A percentile compares a stretch with the other conserved stretches of the same genome.
Conservation (phyloP, 2,329 filamentous ascomycete genomes). For the Colletotrichum falcatum region DNA sequence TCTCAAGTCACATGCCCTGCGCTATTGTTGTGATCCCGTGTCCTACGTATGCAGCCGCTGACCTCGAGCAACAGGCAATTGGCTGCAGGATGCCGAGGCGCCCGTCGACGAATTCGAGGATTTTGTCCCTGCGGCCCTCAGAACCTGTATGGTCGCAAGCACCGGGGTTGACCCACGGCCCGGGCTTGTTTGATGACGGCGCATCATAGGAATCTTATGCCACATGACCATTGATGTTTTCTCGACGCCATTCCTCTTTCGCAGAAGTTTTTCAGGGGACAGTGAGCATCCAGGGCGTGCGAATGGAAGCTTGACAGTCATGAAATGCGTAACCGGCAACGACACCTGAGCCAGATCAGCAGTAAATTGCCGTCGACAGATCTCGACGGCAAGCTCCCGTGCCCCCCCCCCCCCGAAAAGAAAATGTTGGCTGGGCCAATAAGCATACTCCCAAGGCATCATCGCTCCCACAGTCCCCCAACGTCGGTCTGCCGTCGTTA, state of each 20-base stretch:
- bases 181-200: background rate
- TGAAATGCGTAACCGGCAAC: background rate
- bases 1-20: slow-evolving; percentile 9
- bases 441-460: background rate
- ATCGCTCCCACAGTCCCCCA: background rate
- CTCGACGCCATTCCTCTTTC: background rate
- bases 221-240: background rate
- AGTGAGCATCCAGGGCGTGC: background rate
- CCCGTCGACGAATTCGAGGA: background rate
- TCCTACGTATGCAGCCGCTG: background rate
- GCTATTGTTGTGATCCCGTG: background rate
- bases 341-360: background rate
- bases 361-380: background rate
- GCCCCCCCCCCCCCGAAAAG: too few species aligned
- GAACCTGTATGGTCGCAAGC: background rate
- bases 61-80: background rate
- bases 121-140: background rate
- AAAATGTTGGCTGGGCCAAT: slow-evolving; percentile 1
- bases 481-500: background rate
- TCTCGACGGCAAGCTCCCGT: background rate
- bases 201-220: background rate
- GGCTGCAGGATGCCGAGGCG: background rate
- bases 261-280: background rate
- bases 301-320: background rate
- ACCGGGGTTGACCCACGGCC: background rate